A percentile compares a stretch with the other conserved stretches of the same genome.
Conservation (phyloP, 177 flowering plant genomes). For the Telopea speciosissima region DNA sequence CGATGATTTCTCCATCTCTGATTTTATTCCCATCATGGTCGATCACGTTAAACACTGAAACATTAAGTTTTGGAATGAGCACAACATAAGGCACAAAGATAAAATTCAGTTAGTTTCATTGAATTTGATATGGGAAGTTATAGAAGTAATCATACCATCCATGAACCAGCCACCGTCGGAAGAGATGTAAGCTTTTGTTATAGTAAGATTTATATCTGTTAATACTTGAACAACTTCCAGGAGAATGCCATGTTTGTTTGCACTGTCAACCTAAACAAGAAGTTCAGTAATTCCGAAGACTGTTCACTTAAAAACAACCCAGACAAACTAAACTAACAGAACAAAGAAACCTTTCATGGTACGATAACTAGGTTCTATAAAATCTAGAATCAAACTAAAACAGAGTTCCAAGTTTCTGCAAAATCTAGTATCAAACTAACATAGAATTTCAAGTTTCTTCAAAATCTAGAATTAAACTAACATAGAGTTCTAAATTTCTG, state of each 20-base stretch:
- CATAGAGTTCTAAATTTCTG: not conserved
- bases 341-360: not conserved
- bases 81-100: not conserved
- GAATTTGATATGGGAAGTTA: not conserved
- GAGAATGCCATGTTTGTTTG: slow-evolving; percentile 69
- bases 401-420: not conserved
- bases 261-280: slow-evolving; percentile 66
- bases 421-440: not conserved
- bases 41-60: slow-evolving; percentile 62
- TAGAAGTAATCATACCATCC: slow-evolving; percentile 61
- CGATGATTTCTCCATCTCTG: slow-evolving; percentile 35
- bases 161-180: slow-evolving; percentile 96
- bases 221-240: slow-evolving; percentile 82
- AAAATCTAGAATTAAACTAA: not conserved
- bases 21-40: slow-evolving; percentile 58
- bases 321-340: not conserved
- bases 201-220: slow-evolving; percentile 63
- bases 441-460: not conserved
- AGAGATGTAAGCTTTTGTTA: slow-evolving; percentile 77
- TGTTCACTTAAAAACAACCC: not conserved
- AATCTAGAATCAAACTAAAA: too few relatives aligned
- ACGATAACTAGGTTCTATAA: too few relatives aligned
- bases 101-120: not conserved
- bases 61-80: slow-evolving; percentile 2
- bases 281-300: not conserved